Conservation (phyloP, 1,139 yeast species). For the Taphrina confusa region DNA sequence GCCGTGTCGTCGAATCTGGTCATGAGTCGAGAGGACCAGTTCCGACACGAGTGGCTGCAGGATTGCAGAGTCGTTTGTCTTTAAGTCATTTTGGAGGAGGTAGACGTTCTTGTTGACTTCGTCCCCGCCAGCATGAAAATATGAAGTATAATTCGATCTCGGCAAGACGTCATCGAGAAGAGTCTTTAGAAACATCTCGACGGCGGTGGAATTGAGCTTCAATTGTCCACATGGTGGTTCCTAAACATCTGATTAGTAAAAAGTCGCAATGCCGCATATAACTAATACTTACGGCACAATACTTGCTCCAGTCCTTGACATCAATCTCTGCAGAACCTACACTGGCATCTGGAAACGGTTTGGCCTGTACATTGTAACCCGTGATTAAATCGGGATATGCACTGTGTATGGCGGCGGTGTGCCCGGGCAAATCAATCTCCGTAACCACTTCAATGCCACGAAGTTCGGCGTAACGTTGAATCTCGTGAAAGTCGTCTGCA, state of each 20-base stretch:
- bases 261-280: constrained; percentile 45
- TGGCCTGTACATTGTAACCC: constrained; percentile 6
- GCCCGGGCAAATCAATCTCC: constrained; percentile 57
- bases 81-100: constrained; percentile 1
- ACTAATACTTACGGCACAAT: background rate
- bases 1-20: constrained; percentile 1
- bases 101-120: constrained; percentile 25
- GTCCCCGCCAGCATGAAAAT: constrained; percentile 24
- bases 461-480: constrained; percentile 49
- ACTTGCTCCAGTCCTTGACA: constrained; percentile 11
- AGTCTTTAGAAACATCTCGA: constrained; percentile 49
- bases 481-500: constrained; percentile 46
- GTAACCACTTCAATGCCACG: constrained; percentile 55
- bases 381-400: constrained; percentile 15
- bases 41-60: constrained; percentile 17
- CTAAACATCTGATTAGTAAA: constrained; percentile 51
- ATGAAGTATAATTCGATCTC: constrained; percentile 46
- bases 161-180: constrained; percentile 49
- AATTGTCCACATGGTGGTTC: constrained; percentile 53
- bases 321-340: constrained; percentile 37
- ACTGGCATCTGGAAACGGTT: constrained; percentile 43
- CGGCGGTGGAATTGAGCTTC: constrained; percentile 48
- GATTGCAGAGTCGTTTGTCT: constrained; percentile 9
- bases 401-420: constrained; percentile 48
- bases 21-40: constrained; percentile 7